These are phyloP conservation scores for Geranomyces variabilis DNA, from an alignment of 192 early-diverging fungal species.

Conservation along the genomic window DNA sequence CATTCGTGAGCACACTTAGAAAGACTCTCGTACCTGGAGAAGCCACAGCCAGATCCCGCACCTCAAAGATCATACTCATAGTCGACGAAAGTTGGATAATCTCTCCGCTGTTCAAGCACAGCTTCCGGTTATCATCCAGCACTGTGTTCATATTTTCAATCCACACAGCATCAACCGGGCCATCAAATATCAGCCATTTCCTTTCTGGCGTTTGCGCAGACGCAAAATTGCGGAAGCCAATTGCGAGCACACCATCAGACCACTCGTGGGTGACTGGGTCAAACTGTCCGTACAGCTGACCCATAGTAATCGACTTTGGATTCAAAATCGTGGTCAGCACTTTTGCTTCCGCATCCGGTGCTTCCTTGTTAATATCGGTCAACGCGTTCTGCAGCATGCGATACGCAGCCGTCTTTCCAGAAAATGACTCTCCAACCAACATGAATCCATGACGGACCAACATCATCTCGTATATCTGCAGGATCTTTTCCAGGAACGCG, in stretches of 20 bases:
- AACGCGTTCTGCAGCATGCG: constrained; percentile 55
- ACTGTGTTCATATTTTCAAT: constrained; percentile 70
- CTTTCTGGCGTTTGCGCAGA: constrained; percentile 56
- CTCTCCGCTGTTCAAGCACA: constrained; percentile 64
- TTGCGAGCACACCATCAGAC: constrained; percentile 63
- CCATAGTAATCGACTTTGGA: constrained; percentile 69
- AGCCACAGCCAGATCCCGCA: constrained; percentile 61
- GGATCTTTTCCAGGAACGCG: constrained; percentile 60
- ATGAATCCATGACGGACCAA: constrained; percentile 64
- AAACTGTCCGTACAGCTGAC: constrained; percentile 66
- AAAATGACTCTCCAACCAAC: constrained; percentile 61
- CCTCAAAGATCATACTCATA: constrained; percentile 68
- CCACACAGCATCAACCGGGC: constrained; percentile 69
- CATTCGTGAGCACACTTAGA: background rate
- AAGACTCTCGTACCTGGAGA: constrained; percentile 48
- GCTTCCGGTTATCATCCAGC: constrained; percentile 64
- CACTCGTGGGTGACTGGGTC: constrained; percentile 66
- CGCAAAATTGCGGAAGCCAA: constrained; percentile 61
- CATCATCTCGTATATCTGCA: constrained; percentile 71
- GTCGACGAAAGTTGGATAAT: constrained; percentile 65
- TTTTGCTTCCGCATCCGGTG: constrained; percentile 51
- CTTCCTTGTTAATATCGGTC: constrained; percentile 52
- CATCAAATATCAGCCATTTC: constrained; percentile 69
- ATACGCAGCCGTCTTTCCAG: constrained; percentile 61
- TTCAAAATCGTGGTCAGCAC: constrained; percentile 54